Percentiles rank a stretch among this genome's conserved stretches.
phyloP scores from a whole-genome alignment of 73 alveolate species.

The Stentor roeselii region DNA sequence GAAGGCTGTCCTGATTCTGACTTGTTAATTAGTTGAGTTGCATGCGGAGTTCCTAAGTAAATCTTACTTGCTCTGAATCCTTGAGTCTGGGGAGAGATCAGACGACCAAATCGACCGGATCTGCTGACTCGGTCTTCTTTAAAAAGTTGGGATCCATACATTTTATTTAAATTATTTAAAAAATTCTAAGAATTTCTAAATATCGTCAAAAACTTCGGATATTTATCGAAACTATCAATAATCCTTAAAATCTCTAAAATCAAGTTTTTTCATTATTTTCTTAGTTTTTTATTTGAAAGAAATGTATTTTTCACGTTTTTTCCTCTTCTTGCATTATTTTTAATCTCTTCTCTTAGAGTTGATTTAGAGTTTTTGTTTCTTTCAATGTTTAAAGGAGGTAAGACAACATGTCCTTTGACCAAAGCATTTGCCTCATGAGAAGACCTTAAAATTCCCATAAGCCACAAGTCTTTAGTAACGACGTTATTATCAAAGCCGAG shows the following conservation, averaged over 20 bases:
- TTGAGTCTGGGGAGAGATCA: background rate
- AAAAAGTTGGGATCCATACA: background rate
- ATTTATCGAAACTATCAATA: too few relatives aligned
- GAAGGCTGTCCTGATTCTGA: background rate
- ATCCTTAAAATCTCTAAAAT: too few relatives aligned
- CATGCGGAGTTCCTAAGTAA: background rate
- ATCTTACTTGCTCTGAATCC: background rate
- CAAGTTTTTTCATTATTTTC: too few relatives aligned
- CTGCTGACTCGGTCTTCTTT: background rate
- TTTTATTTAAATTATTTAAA: too few relatives aligned
- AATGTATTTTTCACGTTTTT: background rate
- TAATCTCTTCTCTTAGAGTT: background rate
- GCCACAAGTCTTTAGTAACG: background rate
- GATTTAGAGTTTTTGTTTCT: background rate
- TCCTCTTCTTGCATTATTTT: background rate
- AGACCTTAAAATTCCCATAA: background rate
- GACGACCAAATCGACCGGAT: background rate
- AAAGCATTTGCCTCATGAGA: background rate
- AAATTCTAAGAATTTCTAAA: too few relatives aligned
- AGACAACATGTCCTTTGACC: background rate
- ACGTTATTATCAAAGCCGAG: background rate
- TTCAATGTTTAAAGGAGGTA: background rate
- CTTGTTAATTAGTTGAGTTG: background rate
- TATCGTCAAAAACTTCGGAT: too few relatives aligned
- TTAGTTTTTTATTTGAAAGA: too few relatives aligned